Base-by-base conservation (phyloP, 192 early-diverging fungal genomes). In the Mortierella claussenii region DNA sequence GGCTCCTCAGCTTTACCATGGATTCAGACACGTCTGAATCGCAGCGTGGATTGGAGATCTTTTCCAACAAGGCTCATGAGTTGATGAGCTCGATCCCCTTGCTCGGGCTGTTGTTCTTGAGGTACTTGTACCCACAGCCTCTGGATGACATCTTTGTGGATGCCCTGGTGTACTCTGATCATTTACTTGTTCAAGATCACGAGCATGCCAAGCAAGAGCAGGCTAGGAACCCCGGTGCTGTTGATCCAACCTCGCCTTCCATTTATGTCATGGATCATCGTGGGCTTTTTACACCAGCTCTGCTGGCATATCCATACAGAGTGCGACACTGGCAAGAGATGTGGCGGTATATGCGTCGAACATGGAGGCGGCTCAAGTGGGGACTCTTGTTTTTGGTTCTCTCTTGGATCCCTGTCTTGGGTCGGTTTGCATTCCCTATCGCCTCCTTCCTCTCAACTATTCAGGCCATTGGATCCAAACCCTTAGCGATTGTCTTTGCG, bases 111-210 rank as follows among this genome's bases (percentile, higher is more conserved):
- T 37, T 89, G 31, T 85, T 86, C 61, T 68, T 89, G 63, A 68
- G 85, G 21, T 87, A 86, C 46, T 17, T 89, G n/a, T 88, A 89
- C 50, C 81, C 87, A 12, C 70, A 84, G 45, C 82, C 85, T 34
- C 56, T 89, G 30, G 87, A 89, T 60, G 78, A 81, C 42, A 70
- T 89, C 26, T 89, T 89, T 62, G 65, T 89, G 45, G 82, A 86
- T 17, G 81, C 82, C 6, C 43, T 88, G 8, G 37, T 56, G 12
- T 82, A 80, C 42, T 60, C 84, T 20, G 87, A 88, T 48, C 54
- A 64, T 20, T 40, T 60, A 40, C 43, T 79, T 56, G 15, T 50
- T 6, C 76, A 82, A 64, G 78, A 82, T 51, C 81, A 82, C 50
- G 75, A 79, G 36, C 60, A 68, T 26, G 65, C 59, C 34, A 57